Conservation (phyloP, 2,329 filamentous ascomycete species). For the Fusarium oxysporum region DNA sequence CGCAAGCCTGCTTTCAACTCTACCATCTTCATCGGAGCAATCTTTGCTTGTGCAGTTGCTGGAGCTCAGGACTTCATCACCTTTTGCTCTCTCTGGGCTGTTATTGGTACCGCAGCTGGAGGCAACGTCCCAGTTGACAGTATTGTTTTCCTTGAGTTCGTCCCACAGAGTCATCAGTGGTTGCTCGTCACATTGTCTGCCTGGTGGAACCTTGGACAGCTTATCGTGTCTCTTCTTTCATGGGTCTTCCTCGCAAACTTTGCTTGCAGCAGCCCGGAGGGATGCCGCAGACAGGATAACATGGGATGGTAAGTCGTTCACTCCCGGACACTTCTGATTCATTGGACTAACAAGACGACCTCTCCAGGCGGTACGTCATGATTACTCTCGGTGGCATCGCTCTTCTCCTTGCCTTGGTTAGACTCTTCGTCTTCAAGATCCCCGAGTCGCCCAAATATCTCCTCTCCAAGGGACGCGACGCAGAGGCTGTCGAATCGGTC, state of each 20-base stretch:
- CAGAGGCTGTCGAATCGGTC: conserved; percentile 17
- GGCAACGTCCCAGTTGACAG: conserved; percentile 62
- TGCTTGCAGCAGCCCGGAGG: conserved; percentile 45
- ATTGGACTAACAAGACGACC: background rate
- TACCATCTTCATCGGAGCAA: conserved; percentile 57
- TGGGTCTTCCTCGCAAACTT: conserved; percentile 54
- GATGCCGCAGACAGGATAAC: conserved; percentile 51
- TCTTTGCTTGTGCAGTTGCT: conserved; percentile 69
- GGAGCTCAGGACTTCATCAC: conserved; percentile 68
- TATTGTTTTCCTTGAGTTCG: conserved; percentile 61
- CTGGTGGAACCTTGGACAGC: conserved; percentile 62
- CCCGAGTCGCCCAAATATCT: conserved; percentile 30
- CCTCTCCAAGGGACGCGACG: conserved; percentile 18
- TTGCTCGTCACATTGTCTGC: conserved; percentile 55
- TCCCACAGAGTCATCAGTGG: conserved; percentile 57
- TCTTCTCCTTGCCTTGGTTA: background rate
- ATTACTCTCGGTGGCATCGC: conserved; percentile 21
- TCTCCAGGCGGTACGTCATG: background rate
- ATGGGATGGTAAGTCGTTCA: conserved; percentile 54
- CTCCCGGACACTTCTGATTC: no score
- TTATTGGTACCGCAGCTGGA: conserved; percentile 56
- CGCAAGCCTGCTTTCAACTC: conserved; percentile 59
- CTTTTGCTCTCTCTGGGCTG: conserved; percentile 59
- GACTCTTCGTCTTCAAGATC: conserved; percentile 16
- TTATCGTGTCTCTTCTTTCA: conserved; percentile 50